Percentiles rank a stretch among this genome's conserved stretches.
phyloP scores from a whole-genome alignment of 805 yeast genomes.

The Vanderwaltozyma tropicalis region DNA sequence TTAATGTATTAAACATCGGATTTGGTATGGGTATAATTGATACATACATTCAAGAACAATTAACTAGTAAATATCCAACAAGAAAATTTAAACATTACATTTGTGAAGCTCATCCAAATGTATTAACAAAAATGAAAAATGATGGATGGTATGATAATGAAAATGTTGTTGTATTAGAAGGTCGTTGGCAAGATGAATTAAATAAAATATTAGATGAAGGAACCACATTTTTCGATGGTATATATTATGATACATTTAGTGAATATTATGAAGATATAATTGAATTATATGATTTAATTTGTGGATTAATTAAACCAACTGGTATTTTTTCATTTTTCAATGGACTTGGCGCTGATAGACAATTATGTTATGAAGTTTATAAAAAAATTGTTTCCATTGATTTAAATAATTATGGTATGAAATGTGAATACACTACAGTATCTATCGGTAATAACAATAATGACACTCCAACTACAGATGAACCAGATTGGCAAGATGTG shows the following conservation, averaged over 20 bases:
- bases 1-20: constrained; percentile 68
- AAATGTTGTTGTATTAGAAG: constrained; percentile 66
- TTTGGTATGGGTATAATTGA: constrained; percentile 98
- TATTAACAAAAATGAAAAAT: constrained; percentile 48
- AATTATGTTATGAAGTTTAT: constrained; percentile 74
- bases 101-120: constrained; percentile 93
- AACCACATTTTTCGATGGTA: constrained; percentile 68
- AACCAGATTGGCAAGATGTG: constrained; percentile 24
- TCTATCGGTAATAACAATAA: constrained; percentile 9
- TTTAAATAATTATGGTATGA: constrained; percentile 66
- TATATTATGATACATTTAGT: constrained; percentile 87
- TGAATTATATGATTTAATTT: constrained; percentile 69
- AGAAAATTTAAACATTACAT: constrained; percentile 54
- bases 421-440: constrained; percentile 39
- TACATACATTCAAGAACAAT: constrained; percentile 47
- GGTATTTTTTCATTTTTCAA: constrained; percentile 89
- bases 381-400: constrained; percentile 73
- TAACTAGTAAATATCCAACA: constrained; percentile 2
- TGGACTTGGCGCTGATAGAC: constrained; percentile 77
- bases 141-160: constrained; percentile 79
- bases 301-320: constrained; percentile 69
- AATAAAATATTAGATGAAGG: constrained; percentile 54
- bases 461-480: background rate
- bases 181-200: constrained; percentile 86
- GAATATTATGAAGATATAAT: constrained; percentile 87